Base-by-base conservation (phyloP, 257 asterid genomes). In the Gardenia jasminoides region DNA sequence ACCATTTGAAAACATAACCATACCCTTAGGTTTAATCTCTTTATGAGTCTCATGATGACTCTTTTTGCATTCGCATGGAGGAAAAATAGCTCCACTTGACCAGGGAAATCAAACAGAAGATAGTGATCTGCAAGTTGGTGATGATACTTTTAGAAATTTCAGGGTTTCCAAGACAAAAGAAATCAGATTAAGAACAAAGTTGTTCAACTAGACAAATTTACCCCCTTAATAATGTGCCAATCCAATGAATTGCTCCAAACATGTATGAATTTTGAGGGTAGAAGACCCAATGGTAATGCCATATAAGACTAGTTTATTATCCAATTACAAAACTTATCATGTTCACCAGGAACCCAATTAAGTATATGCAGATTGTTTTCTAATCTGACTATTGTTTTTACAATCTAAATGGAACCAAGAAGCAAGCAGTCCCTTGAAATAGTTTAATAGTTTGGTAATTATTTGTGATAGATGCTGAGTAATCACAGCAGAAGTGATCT, bases 1-100 rank as follows among this genome's bases (percentile, higher is more conserved):
- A 70, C 48, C 69, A 66, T 4, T 76, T n/a, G 50, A 76, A 78
- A 74, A 70, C 78, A 67, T 81, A 74, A 68, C 26, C 81, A 70
- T 87, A 94, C 99, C 97, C 93, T 87, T 76, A 92, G 94, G 86
- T 93, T 78, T 81, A 96, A 89, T 72, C 91, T 92, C 91, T 96
- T 93, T 67, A 91, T 81, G 88, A 96, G 98, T 79, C 82, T 76
- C 98, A 92, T 93, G 78, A 96, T 85, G 75, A 92, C 92, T 48
- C 82, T 78, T 88, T 96, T 93, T 3, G 96, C 98, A 83, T 88
- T 91, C 82, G 85, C 86, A 65, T 96, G 98, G 74, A 96, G 96
- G 85, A 96, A 96, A 86, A 96, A 96, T 81, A 93, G 94, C 79
- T 96, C 99, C 85, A 96, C 99, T 89, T 95, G 99, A 73, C 98